Percentiles rank a stretch among this genome's conserved stretches.
These are phyloP conservation scores for Scheffersomyces illinoinensis DNA, from an alignment of 1,139 yeast genomes.

Conservation along the genomic window DNA sequence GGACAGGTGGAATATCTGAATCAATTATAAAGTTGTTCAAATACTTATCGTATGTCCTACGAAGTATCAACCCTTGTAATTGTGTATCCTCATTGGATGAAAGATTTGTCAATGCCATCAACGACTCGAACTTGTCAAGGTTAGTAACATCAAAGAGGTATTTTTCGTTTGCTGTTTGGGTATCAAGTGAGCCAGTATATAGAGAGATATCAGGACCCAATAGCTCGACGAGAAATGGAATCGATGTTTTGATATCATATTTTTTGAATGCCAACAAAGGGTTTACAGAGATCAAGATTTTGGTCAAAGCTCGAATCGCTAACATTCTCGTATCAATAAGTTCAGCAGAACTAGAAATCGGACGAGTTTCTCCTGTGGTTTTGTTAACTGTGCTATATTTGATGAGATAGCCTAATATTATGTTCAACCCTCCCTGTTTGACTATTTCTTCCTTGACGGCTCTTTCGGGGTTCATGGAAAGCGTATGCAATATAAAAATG, in stretches of 20 bases:
- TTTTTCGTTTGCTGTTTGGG: slow-evolving; percentile 5
- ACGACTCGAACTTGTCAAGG: slow-evolving; percentile 44
- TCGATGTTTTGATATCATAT: slow-evolving; percentile 38
- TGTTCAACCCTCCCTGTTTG: slow-evolving; percentile 46
- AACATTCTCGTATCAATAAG: slow-evolving; percentile 23
- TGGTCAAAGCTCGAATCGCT: slow-evolving; percentile 41
- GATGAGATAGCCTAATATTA: slow-evolving; percentile 38
- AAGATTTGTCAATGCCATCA: slow-evolving; percentile 52
- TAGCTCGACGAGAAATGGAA: slow-evolving; percentile 52
- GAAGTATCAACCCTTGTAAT: slow-evolving; percentile 32
- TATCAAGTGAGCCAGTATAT: slow-evolving; percentile 15
- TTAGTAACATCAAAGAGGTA: slow-evolving; percentile 30
- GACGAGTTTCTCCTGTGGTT: slow-evolving; percentile 19
- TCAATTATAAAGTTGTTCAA: slow-evolving; percentile 40
- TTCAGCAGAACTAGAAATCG: slow-evolving; percentile 12
- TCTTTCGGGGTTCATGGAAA: slow-evolving; percentile 27
- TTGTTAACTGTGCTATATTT: slow-evolving; percentile 27
- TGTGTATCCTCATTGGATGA: slow-evolving; percentile 27
- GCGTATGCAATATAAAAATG: slow-evolving; percentile 24
- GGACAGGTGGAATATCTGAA: slow-evolving; percentile 37
- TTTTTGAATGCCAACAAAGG: slow-evolving; percentile 41
- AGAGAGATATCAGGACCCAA: slow-evolving; percentile 34
- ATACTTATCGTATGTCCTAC: slow-evolving; percentile 34
- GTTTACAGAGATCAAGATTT: slow-evolving; percentile 44
- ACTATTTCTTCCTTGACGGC: slow-evolving; percentile 37